phyloP scores from a whole-genome alignment of 306 rosid genomes.

The Pyrus communis region DNA sequence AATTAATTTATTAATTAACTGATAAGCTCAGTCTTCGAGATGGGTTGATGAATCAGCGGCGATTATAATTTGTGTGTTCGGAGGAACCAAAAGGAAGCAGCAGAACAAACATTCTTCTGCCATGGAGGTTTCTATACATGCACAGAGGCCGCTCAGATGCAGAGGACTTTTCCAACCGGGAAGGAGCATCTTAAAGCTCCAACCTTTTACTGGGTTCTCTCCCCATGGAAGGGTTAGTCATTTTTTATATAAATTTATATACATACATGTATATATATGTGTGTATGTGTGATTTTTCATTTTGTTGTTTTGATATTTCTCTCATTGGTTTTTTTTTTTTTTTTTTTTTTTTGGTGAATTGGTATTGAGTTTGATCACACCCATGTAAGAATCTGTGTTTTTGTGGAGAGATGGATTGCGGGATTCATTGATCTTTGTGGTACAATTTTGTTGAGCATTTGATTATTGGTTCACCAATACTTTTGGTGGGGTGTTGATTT shows the following conservation, averaged over 20 bases:
- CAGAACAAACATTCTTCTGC: neutral
- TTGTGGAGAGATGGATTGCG: neutral
- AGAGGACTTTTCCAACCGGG: slow-evolving; percentile 29
- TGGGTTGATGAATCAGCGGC: slow-evolving; percentile 4
- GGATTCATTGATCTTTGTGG: slow-evolving; percentile 5
- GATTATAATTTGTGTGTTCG: slow-evolving; percentile 3
- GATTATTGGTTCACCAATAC: neutral
- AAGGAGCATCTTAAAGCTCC: slow-evolving; percentile 30
- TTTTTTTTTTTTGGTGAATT: neutral
- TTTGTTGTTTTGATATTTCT: neutral
- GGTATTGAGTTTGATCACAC: slow-evolving; percentile 10
- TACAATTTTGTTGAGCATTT: neutral
- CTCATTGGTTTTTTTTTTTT: neutral
- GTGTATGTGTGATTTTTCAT: neutral
- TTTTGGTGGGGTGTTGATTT: neutral
- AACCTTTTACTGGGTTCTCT: slow-evolving; percentile 31
- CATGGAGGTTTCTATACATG: slow-evolving; percentile 50
- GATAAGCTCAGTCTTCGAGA: slow-evolving; percentile 5
- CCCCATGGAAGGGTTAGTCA: slow-evolving; percentile 25
- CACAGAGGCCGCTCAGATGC: slow-evolving; percentile 30
- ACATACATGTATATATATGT: too few species aligned
- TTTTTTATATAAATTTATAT: neutral
- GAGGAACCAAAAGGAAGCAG: slow-evolving; percentile 8
- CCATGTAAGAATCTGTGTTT: neutral
- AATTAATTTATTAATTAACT: neutral